Conservation (phyloP, 768 basidiomycete species). For the Naematelia aurantialba region DNA sequence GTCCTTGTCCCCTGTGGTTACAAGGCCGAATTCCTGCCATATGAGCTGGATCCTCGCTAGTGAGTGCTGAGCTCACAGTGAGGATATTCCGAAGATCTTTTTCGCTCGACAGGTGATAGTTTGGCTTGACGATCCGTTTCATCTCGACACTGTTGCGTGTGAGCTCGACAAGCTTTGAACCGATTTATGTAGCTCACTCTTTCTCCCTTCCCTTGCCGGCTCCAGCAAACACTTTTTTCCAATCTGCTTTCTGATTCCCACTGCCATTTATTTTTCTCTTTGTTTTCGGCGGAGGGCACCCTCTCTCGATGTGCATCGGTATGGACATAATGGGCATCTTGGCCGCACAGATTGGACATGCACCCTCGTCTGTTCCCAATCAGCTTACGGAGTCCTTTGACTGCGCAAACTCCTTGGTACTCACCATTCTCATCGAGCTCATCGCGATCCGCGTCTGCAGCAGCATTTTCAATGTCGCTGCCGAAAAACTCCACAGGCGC, state of each 20-base stretch:
- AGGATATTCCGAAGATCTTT: slow-evolving; percentile 35
- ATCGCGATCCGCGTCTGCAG: slow-evolving; percentile 6
- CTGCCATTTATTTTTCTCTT: slow-evolving; percentile 8
- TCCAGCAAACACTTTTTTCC: slow-evolving; percentile 46
- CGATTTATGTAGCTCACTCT: slow-evolving; percentile 13
- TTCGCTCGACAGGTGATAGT: slow-evolving; percentile 39
- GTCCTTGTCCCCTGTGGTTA: slow-evolving; percentile 39
- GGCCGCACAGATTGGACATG: slow-evolving; percentile 64
- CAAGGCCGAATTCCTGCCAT: slow-evolving; percentile 30
- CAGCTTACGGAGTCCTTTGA: neutral
- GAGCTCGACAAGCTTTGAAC: neutral
- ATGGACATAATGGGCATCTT: slow-evolving; percentile 56
- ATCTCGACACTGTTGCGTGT: slow-evolving; percentile 23
- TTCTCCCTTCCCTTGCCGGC: slow-evolving; percentile 17
- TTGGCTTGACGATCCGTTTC: slow-evolving; percentile 45
- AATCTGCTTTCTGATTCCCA: slow-evolving; percentile 40
- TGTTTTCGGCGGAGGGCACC: slow-evolving; percentile 52
- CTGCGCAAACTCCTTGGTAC: too few species aligned
- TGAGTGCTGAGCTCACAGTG: slow-evolving; percentile 9
- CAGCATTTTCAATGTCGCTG: neutral
- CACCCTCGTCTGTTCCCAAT: slow-evolving; percentile 43
- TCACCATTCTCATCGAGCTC: slow-evolving; percentile 22
- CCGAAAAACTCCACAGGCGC: slow-evolving; percentile 8
- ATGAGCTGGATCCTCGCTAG: neutral
- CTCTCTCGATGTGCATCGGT: slow-evolving; percentile 65